Evolutionary conservation across 2,329 filamentous ascomycete genomes (phyloP), one percentile per base, ranked within the genome.

Genomic region (Fulvia fulva): DNA sequence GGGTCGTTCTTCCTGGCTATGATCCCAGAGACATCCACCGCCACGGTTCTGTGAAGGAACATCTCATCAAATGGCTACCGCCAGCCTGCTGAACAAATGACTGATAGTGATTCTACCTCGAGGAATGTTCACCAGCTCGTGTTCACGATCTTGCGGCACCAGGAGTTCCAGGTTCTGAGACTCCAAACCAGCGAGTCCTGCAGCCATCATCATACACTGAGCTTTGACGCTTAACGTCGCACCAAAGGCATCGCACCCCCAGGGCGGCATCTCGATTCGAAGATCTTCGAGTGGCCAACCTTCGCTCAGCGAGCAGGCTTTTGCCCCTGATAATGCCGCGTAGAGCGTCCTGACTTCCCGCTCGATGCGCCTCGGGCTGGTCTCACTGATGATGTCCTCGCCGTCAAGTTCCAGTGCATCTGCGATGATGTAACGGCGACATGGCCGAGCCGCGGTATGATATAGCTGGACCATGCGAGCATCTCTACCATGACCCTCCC

Each of bases 181-280:
- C 16, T 51, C 43, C 5, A 61, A n/a, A 9, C 53, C 56, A 21
- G 56, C 59, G n/a, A 59, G 23, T 12, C 41, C 53, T 44, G 52
- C 60, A 43, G 58, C 58, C 53, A 61, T 61, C 45, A 56, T 59
- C 56, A 61, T 63, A 21, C 53, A 58, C 44, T 50, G 53, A 37
- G 51, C 41, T 26, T 61, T 61, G 46, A 55, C 28, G n/a, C 47
- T 22, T 21, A 58, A 21, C 23, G 44, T 34, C 14, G 53, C 61
- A 3, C 61, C 56, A 37, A 58, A 59, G 11, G 58, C 52, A 6
- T 52, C 56, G 22, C 61, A 59, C 19, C 54, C 58, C 56, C 61
- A 59, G 22, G 59, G 56, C 30, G 53, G 56, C 25, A 61, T 53
- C 50, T 59, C 43, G 16, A 59, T 51, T 26, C 23, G 53, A 43